Evolutionary conservation across 2,329 filamentous ascomycete genomes (phyloP).

Genomic region (Chaetomiaceae sp.): DNA sequence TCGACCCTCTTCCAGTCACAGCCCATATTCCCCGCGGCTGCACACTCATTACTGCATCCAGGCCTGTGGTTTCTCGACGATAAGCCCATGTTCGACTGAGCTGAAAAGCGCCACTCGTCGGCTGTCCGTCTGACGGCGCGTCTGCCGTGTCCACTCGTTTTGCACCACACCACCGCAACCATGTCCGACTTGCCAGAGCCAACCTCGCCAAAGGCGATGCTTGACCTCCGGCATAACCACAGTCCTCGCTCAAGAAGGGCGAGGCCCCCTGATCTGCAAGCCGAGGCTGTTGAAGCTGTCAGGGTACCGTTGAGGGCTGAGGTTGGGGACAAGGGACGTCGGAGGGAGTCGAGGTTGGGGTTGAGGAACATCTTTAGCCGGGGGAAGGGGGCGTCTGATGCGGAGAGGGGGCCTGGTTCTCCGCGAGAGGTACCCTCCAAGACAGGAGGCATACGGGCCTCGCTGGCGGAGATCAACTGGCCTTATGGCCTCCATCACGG

Average conservation of each 20-base stretch:
- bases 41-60: neutral
- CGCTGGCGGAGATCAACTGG: conserved; percentile 44
- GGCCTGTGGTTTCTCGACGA: neutral
- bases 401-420: conserved; percentile 23
- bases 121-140: conserved; percentile 3
- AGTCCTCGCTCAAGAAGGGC: conserved; percentile 33
- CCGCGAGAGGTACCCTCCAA: conserved; percentile 30
- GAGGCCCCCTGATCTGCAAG: conserved; percentile 37
- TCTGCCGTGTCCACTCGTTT: conserved; percentile 17
- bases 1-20: neutral
- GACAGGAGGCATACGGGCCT: conserved; percentile 41
- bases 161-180: neutral
- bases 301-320: conserved; percentile 41
- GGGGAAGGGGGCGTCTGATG: conserved; percentile 37
- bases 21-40: neutral
- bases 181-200: conserved; percentile 22
- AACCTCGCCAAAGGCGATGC: conserved; percentile 26
- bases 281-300: conserved; percentile 31
- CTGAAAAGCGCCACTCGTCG: no score
- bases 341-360: conserved; percentile 50
- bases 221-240: conserved; percentile 32
- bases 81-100: conserved; percentile 1
- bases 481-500: conserved; percentile 35
- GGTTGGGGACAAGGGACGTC: conserved; percentile 37
- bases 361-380: conserved; percentile 49